Evolutionary conservation across 2,329 filamentous ascomycete genomes (phyloP).

Genomic region (Tolypocladium nubicola): DNA sequence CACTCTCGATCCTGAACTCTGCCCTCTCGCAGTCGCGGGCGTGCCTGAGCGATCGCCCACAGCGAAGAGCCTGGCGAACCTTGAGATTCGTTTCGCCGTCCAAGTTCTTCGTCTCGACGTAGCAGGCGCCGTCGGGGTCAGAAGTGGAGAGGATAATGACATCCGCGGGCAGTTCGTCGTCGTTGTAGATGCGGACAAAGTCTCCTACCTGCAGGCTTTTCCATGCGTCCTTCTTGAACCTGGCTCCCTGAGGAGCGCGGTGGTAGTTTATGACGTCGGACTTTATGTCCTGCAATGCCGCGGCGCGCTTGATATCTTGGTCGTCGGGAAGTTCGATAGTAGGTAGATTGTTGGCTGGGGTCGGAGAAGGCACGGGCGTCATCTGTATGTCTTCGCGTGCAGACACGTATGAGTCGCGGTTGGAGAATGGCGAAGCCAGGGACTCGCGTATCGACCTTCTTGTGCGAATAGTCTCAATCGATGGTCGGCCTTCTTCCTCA

Average conservation of each 20-base stretch:
- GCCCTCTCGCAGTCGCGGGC: conserved; percentile 86
- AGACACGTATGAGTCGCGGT: conserved; percentile 42
- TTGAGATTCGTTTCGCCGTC: conserved; percentile 98
- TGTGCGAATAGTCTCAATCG: conserved; percentile 30
- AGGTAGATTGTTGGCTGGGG: conserved; percentile 30
- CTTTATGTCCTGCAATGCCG: conserved; percentile 34
- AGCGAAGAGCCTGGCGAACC: conserved; percentile 82
- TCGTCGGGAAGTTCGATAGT: conserved; percentile 28
- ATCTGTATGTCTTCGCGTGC: conserved; percentile 74
- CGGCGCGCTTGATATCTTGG: conserved; percentile 20
- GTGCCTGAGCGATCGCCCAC: conserved; percentile 72
- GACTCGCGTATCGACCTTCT: conserved; percentile 25
- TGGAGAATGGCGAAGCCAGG: conserved; percentile 39
- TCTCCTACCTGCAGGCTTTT: conserved; percentile 93
- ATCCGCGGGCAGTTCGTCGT: conserved; percentile 91
- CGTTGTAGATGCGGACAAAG: conserved; percentile 91
- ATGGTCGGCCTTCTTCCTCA: conserved; percentile 45
- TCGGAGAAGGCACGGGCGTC: conserved; percentile 84
- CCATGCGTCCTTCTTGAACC: conserved; percentile 90
- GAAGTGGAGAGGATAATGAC: conserved; percentile 88
- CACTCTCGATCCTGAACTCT: conserved; percentile 82
- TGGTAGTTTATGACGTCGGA: conserved; percentile 62
- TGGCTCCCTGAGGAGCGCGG: conserved; percentile 54
- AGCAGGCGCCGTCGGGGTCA: conserved; percentile 87
- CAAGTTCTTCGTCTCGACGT: conserved; percentile 95